Base-by-base conservation (phyloP, 2,329 filamentous ascomycete genomes). In the Penicillium sp. region DNA sequence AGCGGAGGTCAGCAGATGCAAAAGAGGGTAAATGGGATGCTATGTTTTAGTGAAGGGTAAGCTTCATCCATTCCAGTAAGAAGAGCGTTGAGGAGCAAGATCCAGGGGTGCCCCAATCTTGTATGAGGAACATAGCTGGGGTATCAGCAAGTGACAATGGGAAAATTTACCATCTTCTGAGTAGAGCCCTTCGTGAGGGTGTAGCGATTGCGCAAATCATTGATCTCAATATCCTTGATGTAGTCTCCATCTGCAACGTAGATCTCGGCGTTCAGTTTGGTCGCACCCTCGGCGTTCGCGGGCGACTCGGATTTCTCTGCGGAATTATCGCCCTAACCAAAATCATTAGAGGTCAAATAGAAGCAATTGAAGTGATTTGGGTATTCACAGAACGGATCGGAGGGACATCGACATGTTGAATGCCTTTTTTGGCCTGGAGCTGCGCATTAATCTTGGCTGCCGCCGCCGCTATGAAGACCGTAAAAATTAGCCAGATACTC, bases 111-210 rank as follows among this genome's bases (percentile, higher is more conserved):
- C 72, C 65, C 59, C 59, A 66, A 40, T 47, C 26, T 51, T 64
- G 71, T 70, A 65, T 69, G 67, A 70, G 61, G 63, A 65, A 59
- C 67, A 67, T 71, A 75, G 75, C 78, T 78, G 74, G 73, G 72
- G 74, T 66, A 89, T 89, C 85, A 89, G 86, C 84, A 82, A 79
- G 78, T 75, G 47, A 79, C 80, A 79, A 83, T 78, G 82, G 82
- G 84, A 83, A 77, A 87, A 92, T 88, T 96, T 97, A 99, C 94
- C 93, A 94, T 96, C 85, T 96, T 96, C 82, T 97, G 94, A 63
- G 91, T 96, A 67, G 91, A 89, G 69, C 92, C 91, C 81, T 97
- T 97, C 61, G 93, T 99, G 78, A 99, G 83, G 74, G 92, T 88
- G 76, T 99, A 99, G 67, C 93, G 90, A 74, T 97, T 99, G 61